A percentile compares a stretch with the other conserved stretches of the same genome.
Evolutionary conservation across 495 filamentous ascomycete genomes (phyloP).

Genomic region (Acidomyces sp.): DNA sequence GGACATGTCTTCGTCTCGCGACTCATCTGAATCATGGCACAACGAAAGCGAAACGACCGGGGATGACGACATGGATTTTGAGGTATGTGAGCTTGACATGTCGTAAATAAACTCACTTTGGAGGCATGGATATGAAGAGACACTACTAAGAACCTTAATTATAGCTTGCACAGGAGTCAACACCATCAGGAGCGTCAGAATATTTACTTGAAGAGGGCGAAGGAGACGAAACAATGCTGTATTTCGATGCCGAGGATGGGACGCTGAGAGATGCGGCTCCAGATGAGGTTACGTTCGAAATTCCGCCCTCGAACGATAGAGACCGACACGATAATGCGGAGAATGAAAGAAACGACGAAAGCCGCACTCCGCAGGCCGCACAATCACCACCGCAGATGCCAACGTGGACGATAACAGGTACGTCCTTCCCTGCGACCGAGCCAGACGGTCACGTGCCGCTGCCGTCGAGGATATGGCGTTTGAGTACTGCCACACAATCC

Average conservation of each 20-base stretch:
- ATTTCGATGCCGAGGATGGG: slow-evolving; percentile 21
- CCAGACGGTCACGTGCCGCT: neutral
- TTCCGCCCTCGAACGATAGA: slow-evolving; percentile 28
- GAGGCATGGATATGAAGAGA: neutral
- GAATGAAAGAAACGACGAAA: slow-evolving; percentile 22
- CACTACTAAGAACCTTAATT: neutral
- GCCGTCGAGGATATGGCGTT: neutral
- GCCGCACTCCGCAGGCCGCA: slow-evolving; percentile 9
- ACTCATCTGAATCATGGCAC: too few species aligned
- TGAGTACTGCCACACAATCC: slow-evolving; percentile 9
- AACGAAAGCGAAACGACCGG: slow-evolving; percentile 21
- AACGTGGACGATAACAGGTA: slow-evolving; percentile 16
- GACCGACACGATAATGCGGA: slow-evolving; percentile 29
- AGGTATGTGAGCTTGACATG: slow-evolving; percentile 11
- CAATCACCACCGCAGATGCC: slow-evolving; percentile 1
- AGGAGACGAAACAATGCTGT: slow-evolving; percentile 14
- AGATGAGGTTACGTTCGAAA: slow-evolving; percentile 25
- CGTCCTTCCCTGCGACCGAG: slow-evolving; percentile 1
- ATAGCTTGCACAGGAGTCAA: slow-evolving; percentile 7
- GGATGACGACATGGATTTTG: slow-evolving; percentile 41
- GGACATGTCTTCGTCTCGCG: too few species aligned
- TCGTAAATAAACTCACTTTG: slow-evolving; percentile 27
- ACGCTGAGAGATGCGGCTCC: slow-evolving; percentile 26
- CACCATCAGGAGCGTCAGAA: slow-evolving; percentile 11
- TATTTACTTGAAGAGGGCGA: slow-evolving; percentile 19